phyloP scores from a whole-genome alignment of 75 land plant genomes.

The Cupressus sempervirens region DNA sequence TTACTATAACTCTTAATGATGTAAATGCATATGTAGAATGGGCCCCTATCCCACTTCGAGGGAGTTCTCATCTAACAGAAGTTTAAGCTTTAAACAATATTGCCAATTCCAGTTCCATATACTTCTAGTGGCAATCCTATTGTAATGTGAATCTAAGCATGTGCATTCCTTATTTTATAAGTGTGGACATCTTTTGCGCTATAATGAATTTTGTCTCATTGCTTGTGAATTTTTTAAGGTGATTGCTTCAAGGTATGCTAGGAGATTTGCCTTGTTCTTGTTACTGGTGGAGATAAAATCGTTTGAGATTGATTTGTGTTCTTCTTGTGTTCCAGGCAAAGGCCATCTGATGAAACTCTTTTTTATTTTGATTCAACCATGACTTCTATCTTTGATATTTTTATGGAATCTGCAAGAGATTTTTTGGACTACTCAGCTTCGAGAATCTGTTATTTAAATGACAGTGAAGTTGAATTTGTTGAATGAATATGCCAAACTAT shows the following conservation, averaged over 20 bases:
- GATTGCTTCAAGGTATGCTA: slow-evolving; percentile 66
- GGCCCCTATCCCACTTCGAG: slow-evolving; percentile 84
- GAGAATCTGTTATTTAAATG: slow-evolving; percentile 21
- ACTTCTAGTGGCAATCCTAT: background rate
- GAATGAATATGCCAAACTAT: slow-evolving; percentile 84
- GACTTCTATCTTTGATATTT: slow-evolving; percentile 54
- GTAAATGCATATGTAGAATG: slow-evolving; percentile 94
- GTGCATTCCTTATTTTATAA: slow-evolving; percentile 25
- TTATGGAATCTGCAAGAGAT: slow-evolving; percentile 51
- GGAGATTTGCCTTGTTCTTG: background rate
- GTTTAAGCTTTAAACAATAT: slow-evolving; percentile 49
- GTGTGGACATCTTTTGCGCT: slow-evolving; percentile 66
- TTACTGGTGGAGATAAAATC: background rate
- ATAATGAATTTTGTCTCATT: slow-evolving; percentile 72
- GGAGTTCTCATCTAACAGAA: slow-evolving; percentile 63
- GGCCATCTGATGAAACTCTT: slow-evolving; percentile 66
- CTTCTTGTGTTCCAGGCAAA: slow-evolving; percentile 58
- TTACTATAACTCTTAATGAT: slow-evolving; percentile 80
- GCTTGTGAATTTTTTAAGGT: slow-evolving; percentile 94
- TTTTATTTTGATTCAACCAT: slow-evolving; percentile 64
- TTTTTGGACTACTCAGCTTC: slow-evolving; percentile 30
- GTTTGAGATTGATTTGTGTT: background rate
- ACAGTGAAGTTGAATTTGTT: slow-evolving; percentile 72
- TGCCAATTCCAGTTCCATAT: background rate
- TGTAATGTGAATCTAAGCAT: background rate